phyloP scores from a whole-genome alignment of 768 basidiomycete species.

The Cubamyces sp. region DNA sequence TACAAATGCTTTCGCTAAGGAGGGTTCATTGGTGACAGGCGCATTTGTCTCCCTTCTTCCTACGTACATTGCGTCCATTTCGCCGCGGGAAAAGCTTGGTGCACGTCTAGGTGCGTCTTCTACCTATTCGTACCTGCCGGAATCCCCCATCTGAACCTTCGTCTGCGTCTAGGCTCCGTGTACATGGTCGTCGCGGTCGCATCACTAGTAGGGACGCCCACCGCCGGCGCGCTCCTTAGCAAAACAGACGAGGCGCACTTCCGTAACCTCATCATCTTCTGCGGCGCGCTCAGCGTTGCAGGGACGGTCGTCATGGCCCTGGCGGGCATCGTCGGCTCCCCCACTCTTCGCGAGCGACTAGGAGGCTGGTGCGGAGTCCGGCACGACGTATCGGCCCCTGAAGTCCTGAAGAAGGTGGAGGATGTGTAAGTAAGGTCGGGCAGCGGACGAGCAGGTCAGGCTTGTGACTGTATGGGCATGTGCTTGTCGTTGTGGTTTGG shows the following conservation, averaged over 20 bases:
- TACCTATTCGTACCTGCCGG: background rate
- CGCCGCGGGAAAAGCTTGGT: conserved; percentile 37
- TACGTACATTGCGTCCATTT: conserved; percentile 37
- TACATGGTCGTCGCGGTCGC: conserved; percentile 38
- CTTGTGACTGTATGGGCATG: no score
- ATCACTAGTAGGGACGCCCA: conserved; percentile 37
- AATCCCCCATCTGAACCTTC: background rate
- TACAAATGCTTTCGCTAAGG: background rate
- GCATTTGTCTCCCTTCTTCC: conserved; percentile 36
- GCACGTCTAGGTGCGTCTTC: conserved; percentile 34
- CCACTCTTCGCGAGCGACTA: background rate
- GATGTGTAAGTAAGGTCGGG: no score
- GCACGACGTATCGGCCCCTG: background rate
- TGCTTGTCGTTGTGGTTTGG: no score
- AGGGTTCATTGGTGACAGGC: conserved; percentile 20
- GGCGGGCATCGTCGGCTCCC: conserved; percentile 2
- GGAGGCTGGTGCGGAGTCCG: background rate
- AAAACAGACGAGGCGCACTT: conserved; percentile 31
- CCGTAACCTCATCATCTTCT: conserved; percentile 37
- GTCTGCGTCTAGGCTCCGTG: conserved; percentile 29
- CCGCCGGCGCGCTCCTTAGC: conserved; percentile 37
- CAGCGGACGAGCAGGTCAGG: no score
- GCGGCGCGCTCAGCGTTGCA: conserved; percentile 32
- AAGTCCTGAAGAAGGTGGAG: background rate
- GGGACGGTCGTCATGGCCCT: conserved; percentile 20